A percentile compares a stretch with the other conserved stretches of the same genome.
Conservation (phyloP, 169 alveolate genomes). For the Eimeria necatrix region DNA sequence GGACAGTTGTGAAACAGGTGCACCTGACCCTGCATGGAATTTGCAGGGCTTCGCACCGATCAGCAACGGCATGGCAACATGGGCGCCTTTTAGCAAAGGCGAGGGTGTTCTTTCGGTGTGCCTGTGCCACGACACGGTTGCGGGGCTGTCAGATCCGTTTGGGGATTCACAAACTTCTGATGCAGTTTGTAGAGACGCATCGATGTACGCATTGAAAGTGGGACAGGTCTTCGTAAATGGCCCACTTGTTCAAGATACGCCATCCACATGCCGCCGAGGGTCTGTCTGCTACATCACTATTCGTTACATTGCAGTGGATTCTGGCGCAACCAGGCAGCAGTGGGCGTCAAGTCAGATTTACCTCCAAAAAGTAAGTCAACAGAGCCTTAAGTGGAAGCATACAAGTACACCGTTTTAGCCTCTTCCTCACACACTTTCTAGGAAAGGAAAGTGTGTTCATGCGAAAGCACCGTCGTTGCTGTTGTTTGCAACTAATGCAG, state of each 20-base stretch:
- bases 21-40: background rate
- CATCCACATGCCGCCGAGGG: constrained; percentile 40
- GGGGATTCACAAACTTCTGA: background rate
- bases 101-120: constrained; percentile 47
- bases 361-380: constrained; percentile 23
- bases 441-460: too few species aligned
- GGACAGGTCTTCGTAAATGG: constrained; percentile 72
- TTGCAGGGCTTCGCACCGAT: constrained; percentile 67
- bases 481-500: background rate
- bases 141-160: constrained; percentile 34
- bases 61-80: constrained; percentile 15
- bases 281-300: constrained; percentile 18
- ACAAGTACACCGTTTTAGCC: too few species aligned
- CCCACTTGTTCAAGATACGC: background rate
- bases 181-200: background rate
- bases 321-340: constrained; percentile 33
- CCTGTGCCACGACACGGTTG: constrained; percentile 60
- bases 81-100: constrained; percentile 46
- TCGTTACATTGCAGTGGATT: constrained; percentile 28
- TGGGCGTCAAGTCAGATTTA: constrained; percentile 58
- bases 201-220: constrained; percentile 48
- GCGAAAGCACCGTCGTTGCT: background rate
- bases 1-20: background rate
- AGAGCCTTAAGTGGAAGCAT: background rate
- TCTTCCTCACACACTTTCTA: too few species aligned